A percentile compares a stretch with the other conserved stretches of the same genome.
Evolutionary conservation across 371 early-diverging fungal species (phyloP).

Genomic region (Syncephalastrum sp.): DNA sequence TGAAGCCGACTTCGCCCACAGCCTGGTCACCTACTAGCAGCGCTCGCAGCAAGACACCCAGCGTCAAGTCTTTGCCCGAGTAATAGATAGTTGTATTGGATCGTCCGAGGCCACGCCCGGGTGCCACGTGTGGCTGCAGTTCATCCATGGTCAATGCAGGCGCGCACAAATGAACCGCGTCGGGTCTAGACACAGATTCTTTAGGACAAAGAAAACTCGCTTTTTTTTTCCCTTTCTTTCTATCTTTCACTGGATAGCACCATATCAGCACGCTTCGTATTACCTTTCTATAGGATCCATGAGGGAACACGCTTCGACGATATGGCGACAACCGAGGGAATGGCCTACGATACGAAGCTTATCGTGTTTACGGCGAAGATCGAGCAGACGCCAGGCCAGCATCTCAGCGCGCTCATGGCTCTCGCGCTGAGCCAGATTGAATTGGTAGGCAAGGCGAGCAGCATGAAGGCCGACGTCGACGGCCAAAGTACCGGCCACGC

Average conservation of each 20-base stretch:
- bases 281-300: conserved; percentile 39
- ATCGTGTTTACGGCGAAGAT: conserved; percentile 37
- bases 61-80: conserved; percentile 41
- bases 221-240: not conserved
- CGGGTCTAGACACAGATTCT: conserved; percentile 28
- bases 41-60: conserved; percentile 39
- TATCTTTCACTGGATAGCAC: not conserved
- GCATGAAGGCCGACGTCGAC: conserved; percentile 43
- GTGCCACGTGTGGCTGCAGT: conserved; percentile 25
- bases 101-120: conserved; percentile 28
- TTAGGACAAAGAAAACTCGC: not conserved
- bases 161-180: conserved; percentile 48
- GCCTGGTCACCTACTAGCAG: conserved; percentile 39
- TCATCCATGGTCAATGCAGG: conserved; percentile 42
- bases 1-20: conserved; percentile 45
- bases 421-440: conserved; percentile 29
- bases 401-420: conserved; percentile 47
- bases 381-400: conserved; percentile 43
- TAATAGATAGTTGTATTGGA: conserved; percentile 38
- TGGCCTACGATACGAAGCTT: conserved; percentile 46
- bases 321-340: conserved; percentile 49
- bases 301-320: conserved; percentile 44
- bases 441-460: conserved; percentile 42
- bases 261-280: not conserved
- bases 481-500: conserved; percentile 35